A percentile compares a stretch with the other conserved stretches of the same genome.
Conservation (phyloP, 768 basidiomycete species). For the Kwoniella dendrophila region DNA sequence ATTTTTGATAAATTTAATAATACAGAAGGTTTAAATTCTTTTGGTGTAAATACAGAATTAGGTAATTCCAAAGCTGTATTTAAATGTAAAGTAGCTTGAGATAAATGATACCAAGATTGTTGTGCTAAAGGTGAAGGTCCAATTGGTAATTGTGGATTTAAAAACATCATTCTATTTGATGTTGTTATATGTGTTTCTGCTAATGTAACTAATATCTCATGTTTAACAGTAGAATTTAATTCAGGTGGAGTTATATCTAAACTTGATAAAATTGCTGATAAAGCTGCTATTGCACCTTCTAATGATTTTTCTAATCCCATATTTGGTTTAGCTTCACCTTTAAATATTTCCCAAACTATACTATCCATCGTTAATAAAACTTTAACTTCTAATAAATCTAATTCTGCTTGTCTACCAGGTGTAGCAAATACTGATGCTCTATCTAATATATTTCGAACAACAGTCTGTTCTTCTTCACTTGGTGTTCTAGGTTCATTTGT, state of each 20-base stretch:
- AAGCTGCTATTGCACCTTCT: conserved; percentile 38
- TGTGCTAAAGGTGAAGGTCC: conserved; percentile 41
- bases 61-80: conserved; percentile 42
- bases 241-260: conserved; percentile 41
- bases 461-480: conserved; percentile 30
- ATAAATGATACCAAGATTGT: conserved; percentile 45
- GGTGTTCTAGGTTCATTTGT: conserved; percentile 27
- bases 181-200: conserved; percentile 41
- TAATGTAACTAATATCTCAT: conserved; percentile 40
- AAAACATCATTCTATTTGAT: conserved; percentile 33
- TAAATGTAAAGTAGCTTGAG: conserved; percentile 32
- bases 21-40: conserved; percentile 40
- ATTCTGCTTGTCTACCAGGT: conserved; percentile 41
- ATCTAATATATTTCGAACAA: conserved; percentile 39
- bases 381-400: conserved; percentile 49
- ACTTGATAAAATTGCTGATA: conserved; percentile 28
- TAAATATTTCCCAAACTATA: conserved; percentile 46
- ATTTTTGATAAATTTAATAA: conserved; percentile 30
- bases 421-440: conserved; percentile 25
- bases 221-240: conserved; percentile 34
- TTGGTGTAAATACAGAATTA: conserved; percentile 27
- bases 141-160: conserved; percentile 31
- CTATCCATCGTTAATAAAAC: conserved; percentile 41
- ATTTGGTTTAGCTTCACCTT: conserved; percentile 32
- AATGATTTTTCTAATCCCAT: conserved; percentile 38